Conservation (phyloP, 2,329 filamentous ascomycete species). For the Knoxdaviesia capensis region DNA sequence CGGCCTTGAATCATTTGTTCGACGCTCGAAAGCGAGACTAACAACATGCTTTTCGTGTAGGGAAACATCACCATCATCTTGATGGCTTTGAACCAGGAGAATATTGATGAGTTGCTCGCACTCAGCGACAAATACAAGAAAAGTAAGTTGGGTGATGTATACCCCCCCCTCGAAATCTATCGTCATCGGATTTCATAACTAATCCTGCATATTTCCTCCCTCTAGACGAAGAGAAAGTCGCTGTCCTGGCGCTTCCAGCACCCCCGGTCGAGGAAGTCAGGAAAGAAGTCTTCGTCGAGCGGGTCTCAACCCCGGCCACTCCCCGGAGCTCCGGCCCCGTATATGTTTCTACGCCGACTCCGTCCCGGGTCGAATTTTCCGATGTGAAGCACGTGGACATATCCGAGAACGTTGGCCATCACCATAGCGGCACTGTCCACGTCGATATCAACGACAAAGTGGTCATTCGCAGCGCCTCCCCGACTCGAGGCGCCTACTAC, state of each 20-base stretch:
- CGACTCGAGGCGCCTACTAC: slow-evolving; percentile 16
- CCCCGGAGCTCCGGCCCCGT: slow-evolving; percentile 8
- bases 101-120: slow-evolving; percentile 77
- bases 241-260: slow-evolving; percentile 17
- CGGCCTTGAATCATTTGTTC: not conserved
- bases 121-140: slow-evolving; percentile 60
- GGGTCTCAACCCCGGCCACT: slow-evolving; percentile 8
- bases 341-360: slow-evolving; percentile 1
- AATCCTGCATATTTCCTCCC: not conserved
- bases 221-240: not conserved
- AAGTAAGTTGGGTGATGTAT: too few species aligned
- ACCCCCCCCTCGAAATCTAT: not conserved
- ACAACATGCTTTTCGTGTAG: slow-evolving; percentile 24
- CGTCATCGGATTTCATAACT: not conserved
- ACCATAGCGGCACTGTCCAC: not conserved
- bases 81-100: slow-evolving; percentile 69
- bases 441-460: slow-evolving; percentile 24
- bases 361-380: too few species aligned
- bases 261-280: slow-evolving; percentile 27
- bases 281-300: slow-evolving; percentile 20
- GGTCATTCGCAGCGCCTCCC: slow-evolving; percentile 28
- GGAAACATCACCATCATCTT: slow-evolving; percentile 64
- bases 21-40: not conserved
- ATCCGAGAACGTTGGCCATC: too few species aligned
- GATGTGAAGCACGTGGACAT: too few species aligned